Evolutionary conservation across 2,329 filamentous ascomycete species (phyloP), one percentile per base, ranked within the genome.

Genomic region (Teratosphaeriaceae sp.): DNA sequence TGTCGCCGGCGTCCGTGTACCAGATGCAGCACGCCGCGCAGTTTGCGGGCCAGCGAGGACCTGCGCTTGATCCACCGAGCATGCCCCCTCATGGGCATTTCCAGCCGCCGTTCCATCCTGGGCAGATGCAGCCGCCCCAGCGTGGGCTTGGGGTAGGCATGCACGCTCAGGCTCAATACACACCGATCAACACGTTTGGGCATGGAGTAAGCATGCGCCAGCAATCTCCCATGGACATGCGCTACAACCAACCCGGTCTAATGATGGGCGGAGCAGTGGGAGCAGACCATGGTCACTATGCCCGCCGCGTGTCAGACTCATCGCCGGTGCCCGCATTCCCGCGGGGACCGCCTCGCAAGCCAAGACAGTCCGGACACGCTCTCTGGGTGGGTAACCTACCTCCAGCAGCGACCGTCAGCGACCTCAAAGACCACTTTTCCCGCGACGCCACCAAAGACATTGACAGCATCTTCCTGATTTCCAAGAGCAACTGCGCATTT

Each of bases 381-480:
- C 80, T 97, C 16, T 97, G 92, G 90, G 87, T 97, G 21, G 92
- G 92, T 30, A 97, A 97, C 60, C 72, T 97, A 0, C 89, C 90
- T 3, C 85, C 87, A 0, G 84, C 87, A 38, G 85, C 88, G 1
- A 82, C 82, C 30, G 74, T 97, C 11, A 81, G 88, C 65, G 84
- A 78, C 45, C 70, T 97, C n/a, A 94, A 96, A 40, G 80, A 92
- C 46, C 86, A 96, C 61, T 92, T 96, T 45, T 94, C 86, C 48
- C 80, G 79, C 49, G 84, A 89, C 51, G 82, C 87, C 0, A 76
- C 74, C 0, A 78, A 73, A 31, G 77, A 88, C 1, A 79, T 97
- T 18, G 85, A 95, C 61, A 95, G 88, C 36, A 71, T 97, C 0
- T 96, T 97, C 53, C 70, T 97, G 26, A 97, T 97, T 30, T 90